These are phyloP conservation scores for Talaromyces borbonicus DNA, from an alignment of 495 filamentous ascomycete species.

Conservation along the genomic window DNA sequence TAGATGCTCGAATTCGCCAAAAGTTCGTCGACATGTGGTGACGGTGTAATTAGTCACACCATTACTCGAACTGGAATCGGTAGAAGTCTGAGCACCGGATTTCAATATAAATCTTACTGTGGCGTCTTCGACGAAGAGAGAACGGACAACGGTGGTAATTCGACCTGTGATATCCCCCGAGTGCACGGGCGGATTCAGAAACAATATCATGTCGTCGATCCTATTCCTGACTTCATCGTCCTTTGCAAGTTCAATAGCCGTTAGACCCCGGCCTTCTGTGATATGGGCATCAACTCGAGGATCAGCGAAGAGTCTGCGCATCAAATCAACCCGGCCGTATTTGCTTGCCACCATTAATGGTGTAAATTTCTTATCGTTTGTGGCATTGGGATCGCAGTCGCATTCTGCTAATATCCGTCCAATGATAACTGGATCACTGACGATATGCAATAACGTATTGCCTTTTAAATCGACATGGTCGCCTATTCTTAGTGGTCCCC, in stretches of 20 bases:
- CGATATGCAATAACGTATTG: constrained; percentile 88
- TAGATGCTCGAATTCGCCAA: constrained; percentile 85
- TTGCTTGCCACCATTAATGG: constrained; percentile 99
- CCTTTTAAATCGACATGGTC: constrained; percentile 89
- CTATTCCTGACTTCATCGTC: constrained; percentile 95
- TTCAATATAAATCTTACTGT: constrained; percentile 90
- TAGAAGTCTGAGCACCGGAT: constrained; percentile 61
- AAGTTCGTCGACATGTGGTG: constrained; percentile 85
- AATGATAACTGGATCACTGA: constrained; percentile 74
- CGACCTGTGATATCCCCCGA: constrained; percentile 55
- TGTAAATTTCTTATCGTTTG: constrained; percentile 92
- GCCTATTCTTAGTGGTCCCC: constrained; percentile 74
- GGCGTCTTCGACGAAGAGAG: constrained; percentile 95
- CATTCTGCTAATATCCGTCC: constrained; percentile 65
- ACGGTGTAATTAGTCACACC: constrained; percentile 65
- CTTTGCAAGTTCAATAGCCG: constrained; percentile 93
- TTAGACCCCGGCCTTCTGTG: constrained; percentile 81
- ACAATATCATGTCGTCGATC: constrained; percentile 86
- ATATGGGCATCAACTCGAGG: constrained; percentile 75
- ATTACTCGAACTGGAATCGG: constrained; percentile 24
- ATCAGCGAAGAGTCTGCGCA: constrained; percentile 79
- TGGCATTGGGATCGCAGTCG: constrained; percentile 90
- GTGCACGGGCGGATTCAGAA: constrained; percentile 50
- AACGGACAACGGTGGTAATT: constrained; percentile 89
- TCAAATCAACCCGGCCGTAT: constrained; percentile 89